Percentiles rank a stretch among this genome's conserved stretches.
Conservation (phyloP, 345 rosid genomes). For the Populus deltoides region DNA sequence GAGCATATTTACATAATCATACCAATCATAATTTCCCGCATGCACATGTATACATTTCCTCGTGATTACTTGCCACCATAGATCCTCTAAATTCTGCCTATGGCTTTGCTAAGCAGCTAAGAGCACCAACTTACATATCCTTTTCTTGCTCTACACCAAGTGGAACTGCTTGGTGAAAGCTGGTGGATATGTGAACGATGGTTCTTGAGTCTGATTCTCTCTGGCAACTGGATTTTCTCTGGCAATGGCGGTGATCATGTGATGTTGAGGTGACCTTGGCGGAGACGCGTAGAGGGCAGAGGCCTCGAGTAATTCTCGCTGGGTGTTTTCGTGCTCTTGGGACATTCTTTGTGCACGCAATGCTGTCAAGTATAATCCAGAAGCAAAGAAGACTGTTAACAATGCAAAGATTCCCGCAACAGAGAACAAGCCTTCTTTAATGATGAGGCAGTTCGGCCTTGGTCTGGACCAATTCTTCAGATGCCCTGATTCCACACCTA, state of each 20-base stretch:
- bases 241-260: slow-evolving; percentile 34
- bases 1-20: background rate
- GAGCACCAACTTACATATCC: background rate
- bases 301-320: slow-evolving; percentile 53
- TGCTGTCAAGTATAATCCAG: slow-evolving; percentile 69
- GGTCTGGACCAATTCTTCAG: slow-evolving; percentile 73
- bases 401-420: slow-evolving; percentile 74
- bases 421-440: slow-evolving; percentile 71
- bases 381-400: slow-evolving; percentile 60
- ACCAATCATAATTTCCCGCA: background rate
- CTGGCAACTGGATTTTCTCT: slow-evolving; percentile 60
- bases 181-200: slow-evolving; percentile 7
- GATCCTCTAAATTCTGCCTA: background rate
- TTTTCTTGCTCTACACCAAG: slow-evolving; percentile 17
- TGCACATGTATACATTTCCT: background rate
- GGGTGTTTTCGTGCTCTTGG: slow-evolving; percentile 42
- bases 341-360: slow-evolving; percentile 60
- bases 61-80: background rate
- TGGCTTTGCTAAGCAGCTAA: background rate
- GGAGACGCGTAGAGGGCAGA: slow-evolving; percentile 64
- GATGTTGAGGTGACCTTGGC: slow-evolving; percentile 45
- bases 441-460: slow-evolving; percentile 55
- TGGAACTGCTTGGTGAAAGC: slow-evolving; percentile 28
- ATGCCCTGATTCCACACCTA: slow-evolving; percentile 92
- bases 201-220: slow-evolving; percentile 23